A percentile compares a stretch with the other conserved stretches of the same genome.
These are phyloP conservation scores for Primulina huaijiensis DNA, from an alignment of 257 asterid species.

Conservation along the genomic window DNA sequence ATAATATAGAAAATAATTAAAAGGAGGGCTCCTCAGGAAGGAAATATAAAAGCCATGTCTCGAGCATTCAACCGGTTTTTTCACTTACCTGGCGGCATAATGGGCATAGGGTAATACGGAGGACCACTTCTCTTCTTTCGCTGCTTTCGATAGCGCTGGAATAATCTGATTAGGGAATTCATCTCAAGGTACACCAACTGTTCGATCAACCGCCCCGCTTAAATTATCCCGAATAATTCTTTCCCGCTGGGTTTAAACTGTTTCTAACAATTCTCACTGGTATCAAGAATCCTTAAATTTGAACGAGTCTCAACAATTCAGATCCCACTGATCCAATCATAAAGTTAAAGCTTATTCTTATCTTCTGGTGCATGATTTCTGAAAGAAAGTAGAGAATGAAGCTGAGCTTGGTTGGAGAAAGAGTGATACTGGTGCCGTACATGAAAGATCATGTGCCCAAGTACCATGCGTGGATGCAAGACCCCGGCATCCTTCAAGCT, in stretches of 20 bases:
- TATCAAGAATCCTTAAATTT: not conserved
- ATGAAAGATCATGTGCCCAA: conserved; percentile 81
- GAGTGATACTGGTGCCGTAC: conserved; percentile 77
- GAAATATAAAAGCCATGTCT: too few relatives aligned
- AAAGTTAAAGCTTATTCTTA: not conserved
- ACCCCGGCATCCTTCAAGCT: conserved; percentile 76
- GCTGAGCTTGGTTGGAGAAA: conserved; percentile 72
- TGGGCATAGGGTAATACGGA: too few relatives aligned
- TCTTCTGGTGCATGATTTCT: conserved; percentile 10
- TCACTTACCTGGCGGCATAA: too few relatives aligned
- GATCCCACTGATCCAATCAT: not conserved
- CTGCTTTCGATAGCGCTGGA: too few relatives aligned
- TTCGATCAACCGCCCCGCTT: not conserved
- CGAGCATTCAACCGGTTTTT: too few relatives aligned
- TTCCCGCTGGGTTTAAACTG: not conserved
- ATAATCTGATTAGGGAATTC: too few relatives aligned
- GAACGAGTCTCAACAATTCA: not conserved
- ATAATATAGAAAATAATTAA: too few relatives aligned
- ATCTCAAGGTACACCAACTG: not conserved
- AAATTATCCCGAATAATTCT: too few relatives aligned
- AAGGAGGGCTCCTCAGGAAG: too few relatives aligned
- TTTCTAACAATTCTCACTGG: not conserved
- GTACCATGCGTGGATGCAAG: conserved; percentile 96
- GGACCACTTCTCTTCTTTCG: too few relatives aligned
- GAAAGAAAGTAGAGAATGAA: conserved; percentile 31